These are phyloP conservation scores for Amylocarpus encephaloides DNA, from an alignment of 2,329 filamentous ascomycete species.

Conservation along the genomic window DNA sequence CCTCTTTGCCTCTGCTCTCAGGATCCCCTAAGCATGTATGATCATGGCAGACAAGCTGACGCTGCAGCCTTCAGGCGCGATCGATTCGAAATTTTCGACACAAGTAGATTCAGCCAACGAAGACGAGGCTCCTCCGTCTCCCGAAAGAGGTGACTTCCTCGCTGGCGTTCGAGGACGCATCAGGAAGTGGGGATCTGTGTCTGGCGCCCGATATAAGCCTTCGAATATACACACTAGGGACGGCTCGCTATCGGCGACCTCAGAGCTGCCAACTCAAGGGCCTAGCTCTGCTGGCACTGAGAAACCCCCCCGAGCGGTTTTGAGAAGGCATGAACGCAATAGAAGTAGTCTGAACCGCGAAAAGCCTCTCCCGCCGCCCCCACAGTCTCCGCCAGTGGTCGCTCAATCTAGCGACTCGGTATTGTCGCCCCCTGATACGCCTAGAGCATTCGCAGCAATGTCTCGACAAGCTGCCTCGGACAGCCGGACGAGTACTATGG, in stretches of 20 bases:
- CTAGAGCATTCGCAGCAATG: constrained; percentile 21
- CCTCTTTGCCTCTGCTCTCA: constrained; percentile 2
- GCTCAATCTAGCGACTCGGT: constrained; percentile 12
- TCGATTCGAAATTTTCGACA: constrained; percentile 24
- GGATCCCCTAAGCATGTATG: constrained; percentile 22
- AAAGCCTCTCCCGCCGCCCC: constrained; percentile 30
- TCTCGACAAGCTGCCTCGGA: constrained; percentile 22
- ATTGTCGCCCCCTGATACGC: constrained; percentile 23
- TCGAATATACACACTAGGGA: constrained; percentile 20
- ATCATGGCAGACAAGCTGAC: constrained; percentile 30
- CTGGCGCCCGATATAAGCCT: constrained; percentile 20
- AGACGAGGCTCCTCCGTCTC: constrained; percentile 15
- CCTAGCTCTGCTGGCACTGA: constrained; percentile 11
- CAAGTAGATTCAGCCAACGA: constrained; percentile 21
- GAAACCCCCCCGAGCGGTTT: constrained; percentile 7
- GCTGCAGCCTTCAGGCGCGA: constrained; percentile 25
- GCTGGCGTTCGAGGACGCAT: constrained; percentile 28
- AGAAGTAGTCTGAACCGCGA: constrained; percentile 24
- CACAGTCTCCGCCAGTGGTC: constrained; percentile 19
- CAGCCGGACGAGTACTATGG: constrained; percentile 30
- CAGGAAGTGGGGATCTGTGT: constrained; percentile 29
- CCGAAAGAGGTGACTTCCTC: constrained; percentile 23
- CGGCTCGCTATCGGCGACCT: constrained; percentile 9
- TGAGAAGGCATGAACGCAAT: constrained; percentile 25
- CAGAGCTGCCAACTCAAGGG: constrained; percentile 9